Evolutionary conservation across 1,284 basidiomycete genomes (phyloP), one percentile per base, ranked within the genome.

Genomic region (Mycosarcoma mackinlayi): DNA sequence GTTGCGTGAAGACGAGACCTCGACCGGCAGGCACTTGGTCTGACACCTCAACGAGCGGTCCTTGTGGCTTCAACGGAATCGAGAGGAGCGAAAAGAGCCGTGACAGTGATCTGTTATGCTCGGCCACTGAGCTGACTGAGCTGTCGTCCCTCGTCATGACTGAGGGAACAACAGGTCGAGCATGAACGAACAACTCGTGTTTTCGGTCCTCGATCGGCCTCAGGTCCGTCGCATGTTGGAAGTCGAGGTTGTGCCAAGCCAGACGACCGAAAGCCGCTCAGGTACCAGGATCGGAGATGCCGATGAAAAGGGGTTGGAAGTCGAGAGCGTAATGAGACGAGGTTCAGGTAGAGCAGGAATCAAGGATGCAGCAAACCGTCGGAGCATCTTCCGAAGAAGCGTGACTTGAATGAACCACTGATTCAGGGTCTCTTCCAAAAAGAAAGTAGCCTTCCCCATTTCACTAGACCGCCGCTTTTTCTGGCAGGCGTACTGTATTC

Each of bases 11-110:
- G 11, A 74, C 63, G 28, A 74, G 37, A 3, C 72, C 72, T 38
- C 72, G 58, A 23, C 72, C 67, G 3, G 67, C 66, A 11, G 65
- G 67, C 18, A 70, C 56, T 33, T 49, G 42, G 16, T 65, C 55
- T 24, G 67, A 64, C 7, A 70, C 53, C 13, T 39, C 9, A 14
- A 70, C 49, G 6, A 51, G 42, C 8, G 44, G 21, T 1, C 24
- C 11, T 2, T 39, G 8, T 21, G 3, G 9, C 7, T 19, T 14
- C 10, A 10, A 3, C n/a, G 23, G 9, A 16, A 18, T 39, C 2
- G 47, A 28, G 30, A 38, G 33, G 25, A 67, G 40, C 10, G 52
- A 34, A 10, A 67, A 35, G 10, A 67, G 49, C 21, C 39, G 24
- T 10, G 50, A 53, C 10, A 67, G 57, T 3, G 57, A 53, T 6